Conservation (phyloP, 495 filamentous ascomycete genomes). For the Neurospora sp. region DNA sequence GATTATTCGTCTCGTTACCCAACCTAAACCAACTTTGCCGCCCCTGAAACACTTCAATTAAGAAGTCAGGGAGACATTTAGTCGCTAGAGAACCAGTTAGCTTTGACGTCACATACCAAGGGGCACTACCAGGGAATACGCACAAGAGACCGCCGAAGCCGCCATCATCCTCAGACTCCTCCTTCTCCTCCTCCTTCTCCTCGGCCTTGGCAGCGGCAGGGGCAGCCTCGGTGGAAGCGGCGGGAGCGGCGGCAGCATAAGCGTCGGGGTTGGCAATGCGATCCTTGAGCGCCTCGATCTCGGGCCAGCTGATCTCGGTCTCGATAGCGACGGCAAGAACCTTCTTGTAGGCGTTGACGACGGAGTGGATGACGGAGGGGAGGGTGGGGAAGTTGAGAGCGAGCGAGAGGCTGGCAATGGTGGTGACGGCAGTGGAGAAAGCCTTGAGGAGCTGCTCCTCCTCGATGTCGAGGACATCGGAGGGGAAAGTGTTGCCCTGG, state of each 20-base stretch:
- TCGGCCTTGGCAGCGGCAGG: constrained; percentile 44
- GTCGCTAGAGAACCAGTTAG: constrained; percentile 29
- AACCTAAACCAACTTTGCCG: constrained; percentile 29
- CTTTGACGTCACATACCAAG: neutral
- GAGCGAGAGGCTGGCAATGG: constrained; percentile 84
- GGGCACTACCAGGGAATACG: constrained; percentile 18
- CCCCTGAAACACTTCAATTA: constrained; percentile 23
- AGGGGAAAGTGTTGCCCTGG: constrained; percentile 79
- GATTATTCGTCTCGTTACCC: constrained; percentile 24
- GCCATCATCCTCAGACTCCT: constrained; percentile 47
- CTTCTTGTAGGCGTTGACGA: constrained; percentile 98
- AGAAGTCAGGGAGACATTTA: constrained; percentile 23
- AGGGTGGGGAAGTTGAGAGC: constrained; percentile 90
- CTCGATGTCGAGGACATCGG: constrained; percentile 80
- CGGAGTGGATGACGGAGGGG: constrained; percentile 89
- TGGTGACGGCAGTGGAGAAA: constrained; percentile 71
- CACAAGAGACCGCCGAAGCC: constrained; percentile 66
- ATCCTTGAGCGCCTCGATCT: constrained; percentile 96
- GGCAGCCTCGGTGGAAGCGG: constrained; percentile 45
- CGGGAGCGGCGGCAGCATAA: constrained; percentile 73
- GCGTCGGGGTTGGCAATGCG: constrained; percentile 97
- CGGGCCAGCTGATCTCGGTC: constrained; percentile 90
- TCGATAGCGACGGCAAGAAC: constrained; percentile 79
- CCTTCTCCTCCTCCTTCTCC: constrained; percentile 53
- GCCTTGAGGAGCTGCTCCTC: constrained; percentile 83